Evolutionary conservation across 2,329 filamentous ascomycete genomes (phyloP), one percentile per base, ranked within the genome.

Genomic region (Emmonsiellopsis sp.): DNA sequence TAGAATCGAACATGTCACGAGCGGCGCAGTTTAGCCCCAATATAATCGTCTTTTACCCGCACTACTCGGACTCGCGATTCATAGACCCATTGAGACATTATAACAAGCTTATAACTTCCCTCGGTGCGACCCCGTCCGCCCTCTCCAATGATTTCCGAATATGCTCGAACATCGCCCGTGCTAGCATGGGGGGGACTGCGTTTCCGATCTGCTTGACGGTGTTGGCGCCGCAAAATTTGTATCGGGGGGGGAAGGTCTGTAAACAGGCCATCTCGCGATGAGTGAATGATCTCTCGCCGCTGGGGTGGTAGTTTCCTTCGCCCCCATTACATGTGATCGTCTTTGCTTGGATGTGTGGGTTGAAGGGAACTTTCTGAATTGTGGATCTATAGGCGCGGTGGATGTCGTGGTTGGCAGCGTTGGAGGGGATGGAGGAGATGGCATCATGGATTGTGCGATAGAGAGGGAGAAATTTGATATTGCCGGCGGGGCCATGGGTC

Each of bases 121-220:
- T 27, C 21, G 21, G 21, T 27, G 14, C 17, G 11, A 54, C 42
- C 31, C 58, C 61, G 53, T 77, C 75, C 0, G 64, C 68, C 49
- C 60, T 59, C 50, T 61, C 61, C 54, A 77, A 51, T 1, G 66
- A 64, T 47, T 63, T 65, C 21, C 66, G 62, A 3, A 76, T 64
- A 47, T 69, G 64, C 34, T 55, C 53, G 50, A 72, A 71, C 4
- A 78, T 49, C 5, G 65, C 68, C 51, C 67, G 64, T 0, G 71
- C 71, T 7, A 78, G 57, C 13, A 64, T 54, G 6, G 87, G 81
- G 0, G 88, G 86, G 13, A 92, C 88, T 0, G 87, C 88, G 61
- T 93, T 92, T 0, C 88, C 88, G 57, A 92, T 87, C 64, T 90
- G 86, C 57, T 74, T 78, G 58, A 78, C 61, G 0, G 66, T 63